Evolutionary conservation across 495 filamentous ascomycete genomes (phyloP).

Genomic region (Aspergillus saccharolyticus): DNA sequence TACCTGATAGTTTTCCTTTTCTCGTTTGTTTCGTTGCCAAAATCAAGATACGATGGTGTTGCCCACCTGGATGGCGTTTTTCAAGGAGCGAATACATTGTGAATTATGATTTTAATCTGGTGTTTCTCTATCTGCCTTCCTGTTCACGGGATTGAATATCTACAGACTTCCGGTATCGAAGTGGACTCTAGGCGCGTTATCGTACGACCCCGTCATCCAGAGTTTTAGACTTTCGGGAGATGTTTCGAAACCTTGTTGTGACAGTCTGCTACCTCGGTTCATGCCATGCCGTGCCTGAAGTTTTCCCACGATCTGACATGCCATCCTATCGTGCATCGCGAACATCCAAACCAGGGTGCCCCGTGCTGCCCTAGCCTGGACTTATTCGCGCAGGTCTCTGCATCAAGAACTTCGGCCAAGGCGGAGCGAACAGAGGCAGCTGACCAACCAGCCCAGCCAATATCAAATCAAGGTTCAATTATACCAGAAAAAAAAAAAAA

Average conservation of each 20-base stretch:
- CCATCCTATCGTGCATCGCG: no score
- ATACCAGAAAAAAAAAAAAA: no score
- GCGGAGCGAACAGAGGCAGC: no score
- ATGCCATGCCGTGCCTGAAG: not conserved
- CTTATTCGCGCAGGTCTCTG: no score
- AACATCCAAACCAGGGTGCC: no score
- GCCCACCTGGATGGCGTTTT: not conserved
- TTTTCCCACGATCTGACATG: no score
- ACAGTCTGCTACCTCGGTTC: not conserved
- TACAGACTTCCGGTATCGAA: not conserved
- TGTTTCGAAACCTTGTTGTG: not conserved
- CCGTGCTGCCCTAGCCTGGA: no score
- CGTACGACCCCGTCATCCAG: not conserved
- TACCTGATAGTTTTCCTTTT: not conserved
- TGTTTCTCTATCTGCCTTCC: not conserved
- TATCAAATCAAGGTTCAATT: no score
- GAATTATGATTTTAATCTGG: not conserved
- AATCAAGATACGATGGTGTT: not conserved
- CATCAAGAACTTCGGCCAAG: no score
- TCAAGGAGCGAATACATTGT: not conserved
- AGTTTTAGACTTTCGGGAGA: not conserved
- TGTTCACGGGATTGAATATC: not conserved
- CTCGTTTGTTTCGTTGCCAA: not conserved
- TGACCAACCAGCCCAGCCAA: no score
- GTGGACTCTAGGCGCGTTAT: not conserved